Conservation (phyloP, 352 stramenopile genomes). For the Plasmopara halstedii region DNA sequence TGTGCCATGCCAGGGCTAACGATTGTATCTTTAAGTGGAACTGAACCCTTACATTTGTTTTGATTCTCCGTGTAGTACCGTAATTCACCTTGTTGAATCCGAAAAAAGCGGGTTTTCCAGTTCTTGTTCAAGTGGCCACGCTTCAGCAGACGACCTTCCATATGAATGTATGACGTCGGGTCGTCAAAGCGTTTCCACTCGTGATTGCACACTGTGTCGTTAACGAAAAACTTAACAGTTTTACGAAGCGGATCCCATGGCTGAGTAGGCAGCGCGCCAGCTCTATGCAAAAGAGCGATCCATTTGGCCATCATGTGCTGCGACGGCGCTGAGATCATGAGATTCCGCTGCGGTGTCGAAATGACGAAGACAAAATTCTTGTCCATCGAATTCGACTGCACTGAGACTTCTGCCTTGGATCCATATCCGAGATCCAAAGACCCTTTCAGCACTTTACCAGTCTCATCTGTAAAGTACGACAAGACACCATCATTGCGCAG, state of each 20-base stretch:
- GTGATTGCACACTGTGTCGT: constrained; percentile 56
- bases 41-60: constrained; percentile 57
- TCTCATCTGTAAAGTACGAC: constrained; percentile 74
- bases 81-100: constrained; percentile 72
- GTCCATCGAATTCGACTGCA: constrained; percentile 76
- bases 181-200: constrained; percentile 85
- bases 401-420: constrained; percentile 68
- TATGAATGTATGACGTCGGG: constrained; percentile 80
- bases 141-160: constrained; percentile 79
- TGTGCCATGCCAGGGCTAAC: constrained; percentile 80
- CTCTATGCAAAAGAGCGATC: constrained; percentile 69
- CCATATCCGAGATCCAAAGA: constrained; percentile 66
- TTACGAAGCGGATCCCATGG: constrained; percentile 75
- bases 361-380: constrained; percentile 83
- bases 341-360: constrained; percentile 58
- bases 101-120: constrained; percentile 87
- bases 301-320: constrained; percentile 76
- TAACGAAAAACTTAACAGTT: constrained; percentile 78
- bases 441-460: constrained; percentile 69
- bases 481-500: constrained; percentile 72
- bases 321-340: constrained; percentile 74
- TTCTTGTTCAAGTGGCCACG: constrained; percentile 81
- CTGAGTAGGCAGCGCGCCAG: constrained; percentile 51
- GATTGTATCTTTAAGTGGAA: constrained; percentile 70
- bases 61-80: constrained; percentile 82